phyloP scores from a whole-genome alignment of 2,329 filamentous ascomycete genomes.

The Colletotrichum godetiae region DNA sequence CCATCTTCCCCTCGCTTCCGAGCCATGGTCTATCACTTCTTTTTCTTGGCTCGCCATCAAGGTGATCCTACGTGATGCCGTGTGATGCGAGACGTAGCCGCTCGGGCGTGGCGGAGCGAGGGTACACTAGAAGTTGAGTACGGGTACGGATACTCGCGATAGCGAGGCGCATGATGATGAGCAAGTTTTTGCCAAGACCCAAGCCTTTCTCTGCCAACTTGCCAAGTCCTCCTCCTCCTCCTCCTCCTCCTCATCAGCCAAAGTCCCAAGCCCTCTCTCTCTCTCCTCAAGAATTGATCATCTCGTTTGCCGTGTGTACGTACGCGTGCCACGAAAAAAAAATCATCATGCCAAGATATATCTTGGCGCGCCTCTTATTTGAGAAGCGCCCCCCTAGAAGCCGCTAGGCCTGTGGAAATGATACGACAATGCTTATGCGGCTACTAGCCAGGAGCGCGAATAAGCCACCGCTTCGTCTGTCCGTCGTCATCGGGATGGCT shows the following conservation, averaged over 20 bases:
- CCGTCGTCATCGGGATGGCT: not conserved
- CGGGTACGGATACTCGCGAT: not conserved
- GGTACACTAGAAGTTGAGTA: not conserved
- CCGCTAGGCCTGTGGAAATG: not conserved
- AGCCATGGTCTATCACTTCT: not conserved
- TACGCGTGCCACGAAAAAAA: not conserved
- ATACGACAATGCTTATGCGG: not conserved
- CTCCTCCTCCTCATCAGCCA: not conserved
- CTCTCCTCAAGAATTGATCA: not conserved
- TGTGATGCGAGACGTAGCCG: not conserved
- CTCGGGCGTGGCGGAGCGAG: not conserved
- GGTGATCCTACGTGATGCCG: not conserved
- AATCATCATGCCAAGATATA: not conserved
- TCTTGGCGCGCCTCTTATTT: constrained; percentile 1
- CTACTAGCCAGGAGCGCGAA: not conserved
- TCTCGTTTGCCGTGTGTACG: not conserved
- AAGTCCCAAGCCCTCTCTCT: not conserved
- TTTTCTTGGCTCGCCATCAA: constrained; percentile 1
- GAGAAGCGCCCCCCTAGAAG: not conserved
- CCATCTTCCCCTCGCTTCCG: not conserved
- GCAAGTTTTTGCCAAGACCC: constrained; percentile 1
- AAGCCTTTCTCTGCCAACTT: not conserved
- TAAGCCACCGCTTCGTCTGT: not conserved
- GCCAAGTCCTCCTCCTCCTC: not conserved
- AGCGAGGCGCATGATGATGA: not conserved